Evolutionary conservation across 129 eudicot genomes (phyloP), one percentile per base, ranked within the genome.

Genomic region (Glebionis coronaria): DNA sequence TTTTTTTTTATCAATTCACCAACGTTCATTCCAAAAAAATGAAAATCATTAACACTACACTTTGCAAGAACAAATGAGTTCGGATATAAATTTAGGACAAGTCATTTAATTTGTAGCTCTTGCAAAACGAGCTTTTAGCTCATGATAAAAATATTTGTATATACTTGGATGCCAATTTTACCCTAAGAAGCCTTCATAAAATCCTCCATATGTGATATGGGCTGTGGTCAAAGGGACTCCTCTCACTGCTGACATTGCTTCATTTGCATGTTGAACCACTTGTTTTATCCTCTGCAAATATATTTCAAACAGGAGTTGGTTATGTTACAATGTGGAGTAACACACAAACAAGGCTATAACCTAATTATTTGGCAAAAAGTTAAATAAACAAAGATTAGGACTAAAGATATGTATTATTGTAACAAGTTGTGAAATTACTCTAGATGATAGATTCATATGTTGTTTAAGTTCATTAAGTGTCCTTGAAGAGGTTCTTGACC

Each of bases 131-230:
- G n/a, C n/a, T n/a, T 19, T 52, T 51, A 61, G 10, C 8, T 56
- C 42, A 5, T 56, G 62, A 21, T 65, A 57, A 18, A 18, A 40
- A 19, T 1, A 45, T 68, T 49, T 45, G 44, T 50, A 12, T 6
- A 27, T 54, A 68, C 13, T 16, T 69, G 50, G 56, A 51, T 57
- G 65, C 72, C 57, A 53, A 69, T 1, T 50, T 65, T 60, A 42
- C 16, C 44, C 71, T 75, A 87, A 9, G 20, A 80, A 70, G 60
- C 78, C 82, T 46, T 91, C 95, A 76, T 77, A 85, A 76, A 83
- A 81, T 40, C 97, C 97, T 9, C 95, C 97, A 67, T 69, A 58
- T 40, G 97, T 85, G 53, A 91, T 85, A 28, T 87, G 97, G 73
- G 97, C 97, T 63, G 90, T 85, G 67, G 79, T 68, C 49, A 87